Evolutionary conservation across 768 basidiomycete genomes (phyloP), one percentile per base, ranked within the genome.

Genomic region (Kwoniella sp.): DNA sequence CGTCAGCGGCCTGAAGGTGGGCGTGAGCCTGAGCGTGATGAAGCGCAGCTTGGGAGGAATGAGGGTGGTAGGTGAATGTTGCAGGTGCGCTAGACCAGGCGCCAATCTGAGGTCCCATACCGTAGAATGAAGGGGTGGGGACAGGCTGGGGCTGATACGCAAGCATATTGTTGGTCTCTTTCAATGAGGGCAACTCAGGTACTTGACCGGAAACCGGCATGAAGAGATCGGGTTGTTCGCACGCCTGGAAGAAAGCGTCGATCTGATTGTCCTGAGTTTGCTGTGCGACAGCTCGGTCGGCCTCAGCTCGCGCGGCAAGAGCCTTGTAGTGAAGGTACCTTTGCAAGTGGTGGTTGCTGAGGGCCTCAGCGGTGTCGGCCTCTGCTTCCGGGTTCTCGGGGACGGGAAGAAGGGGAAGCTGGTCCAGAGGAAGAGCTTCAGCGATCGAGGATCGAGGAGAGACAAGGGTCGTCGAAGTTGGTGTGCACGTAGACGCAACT

Each of bases 281-380:
- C 6, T 44, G 37, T 29, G 48, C 55, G 59, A 58, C 52, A 24
- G 58, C 50, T 27, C 40, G 57, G 19, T 60, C 64, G 44, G 70
- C 70, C 68, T 69, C 73, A 7, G 68, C 71, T 58, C 71, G 63
- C 21, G 68, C 67, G 30, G 73, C 74, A 26, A 76, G 74, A 12
- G 65, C 63, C 50, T 68, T 73, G 68, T 76, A 76, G 55, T 76
- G 68, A 17, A 71, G 59, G 52, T 73, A 73, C n/a, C 74, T 58
- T 48, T 72, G 69, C 17, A 76, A 58, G 52, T 76, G 74, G 33
- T 76, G 74, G 44, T 64, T 65, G 46, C 67, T 68, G 19, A 76
- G 60, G 22, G 71, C 70, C 51, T 73, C 70, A 27, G 67, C 74
- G 19, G 69, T 63, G 26, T 65, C 63, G 24, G 63, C 33, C 15